Conservation (phyloP, 2,329 filamentous ascomycete genomes). For the Neonectria sp. region DNA sequence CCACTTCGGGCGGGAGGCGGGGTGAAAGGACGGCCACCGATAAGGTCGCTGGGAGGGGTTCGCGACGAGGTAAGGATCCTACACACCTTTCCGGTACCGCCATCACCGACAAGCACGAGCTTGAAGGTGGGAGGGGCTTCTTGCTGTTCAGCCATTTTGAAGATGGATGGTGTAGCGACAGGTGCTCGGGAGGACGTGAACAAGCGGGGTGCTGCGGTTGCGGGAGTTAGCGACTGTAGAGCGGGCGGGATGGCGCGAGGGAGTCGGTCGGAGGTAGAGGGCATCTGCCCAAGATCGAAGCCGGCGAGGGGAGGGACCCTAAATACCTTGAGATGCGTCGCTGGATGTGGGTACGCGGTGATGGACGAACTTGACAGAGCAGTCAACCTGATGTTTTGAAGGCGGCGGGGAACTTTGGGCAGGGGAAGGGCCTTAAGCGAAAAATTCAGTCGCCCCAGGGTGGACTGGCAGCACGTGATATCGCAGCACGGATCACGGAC, state of each 20-base stretch:
- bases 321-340: slow-evolving; percentile 48
- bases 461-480: slow-evolving; percentile 54
- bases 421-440: slow-evolving; percentile 56
- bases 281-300: slow-evolving; percentile 34
- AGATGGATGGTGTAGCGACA: slow-evolving; percentile 45
- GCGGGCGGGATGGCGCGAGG: slow-evolving; percentile 34
- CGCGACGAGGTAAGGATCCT: slow-evolving; percentile 41
- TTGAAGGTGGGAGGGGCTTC: slow-evolving; percentile 87
- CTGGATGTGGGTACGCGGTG: slow-evolving; percentile 51
- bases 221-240: slow-evolving; percentile 52
- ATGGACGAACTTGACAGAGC: slow-evolving; percentile 55
- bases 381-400: slow-evolving; percentile 60
- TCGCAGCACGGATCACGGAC: slow-evolving; percentile 31
- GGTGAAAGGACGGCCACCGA: slow-evolving; percentile 40
- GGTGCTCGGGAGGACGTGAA: slow-evolving; percentile 60
- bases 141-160: slow-evolving; percentile 74
- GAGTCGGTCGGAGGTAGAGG: slow-evolving; percentile 29
- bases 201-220: slow-evolving; percentile 60
- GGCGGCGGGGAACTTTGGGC: slow-evolving; percentile 59
- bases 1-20: slow-evolving; percentile 40
- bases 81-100: slow-evolving; percentile 97
- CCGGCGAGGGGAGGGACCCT: slow-evolving; percentile 37
- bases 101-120: slow-evolving; percentile 99
- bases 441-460: slow-evolving; percentile 60
- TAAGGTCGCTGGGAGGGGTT: slow-evolving; percentile 38